Base-by-base conservation (phyloP, 805 yeast genomes). In the Helenozyma rhizophorensis region DNA sequence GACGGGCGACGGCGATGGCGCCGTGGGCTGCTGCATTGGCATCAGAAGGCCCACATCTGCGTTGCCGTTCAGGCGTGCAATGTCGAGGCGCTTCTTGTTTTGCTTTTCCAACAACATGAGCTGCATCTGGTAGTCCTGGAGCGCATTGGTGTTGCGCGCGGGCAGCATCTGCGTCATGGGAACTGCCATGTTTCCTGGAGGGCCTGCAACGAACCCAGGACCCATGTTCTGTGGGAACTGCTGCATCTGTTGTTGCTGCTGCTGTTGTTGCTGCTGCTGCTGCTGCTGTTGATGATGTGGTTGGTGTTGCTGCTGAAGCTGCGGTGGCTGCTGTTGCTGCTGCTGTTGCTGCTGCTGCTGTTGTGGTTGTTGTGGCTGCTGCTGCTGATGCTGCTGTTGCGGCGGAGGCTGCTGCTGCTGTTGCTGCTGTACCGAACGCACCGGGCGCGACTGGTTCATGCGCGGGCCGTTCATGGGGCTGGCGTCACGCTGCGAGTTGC, bases 41-140 rank as follows among this genome's bases (percentile, higher is more conserved):
- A 33, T 32, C 12, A 27, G 18, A 14, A 12, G 33, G 5, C 35
- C 27, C 28, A 35, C 33, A 9, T 40, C 43, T 25, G 24, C 32
- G 12, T 19, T 32, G 5, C 46, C 48, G 40, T 45, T 64, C 40
- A 57, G 62, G 23, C 77, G 55, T 4, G 72, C 76, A 32, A 68
- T 72, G 45, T 74, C 79, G 30, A 83, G 61, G 34, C 84, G 69
- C 53, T 76, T 77, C 52, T 81, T 80, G 56, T 83, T 85, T 53
- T 83, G 89, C 42, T 75, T 75, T 48, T 85, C 95, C 50, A 86
- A 60, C 33, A 81, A 53, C 72, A 83, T 73, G 44, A 84, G 62
- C 56, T 84, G 90, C 67, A 76, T 78, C 54, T 85, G 94, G 55
- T 86, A 85, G 51, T 85, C 94, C 47, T 81, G 85, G 24, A 85